Evolutionary conservation across 1,284 basidiomycete genomes (phyloP), one percentile per base, ranked within the genome.

Genomic region (Pseudozyma sp.): DNA sequence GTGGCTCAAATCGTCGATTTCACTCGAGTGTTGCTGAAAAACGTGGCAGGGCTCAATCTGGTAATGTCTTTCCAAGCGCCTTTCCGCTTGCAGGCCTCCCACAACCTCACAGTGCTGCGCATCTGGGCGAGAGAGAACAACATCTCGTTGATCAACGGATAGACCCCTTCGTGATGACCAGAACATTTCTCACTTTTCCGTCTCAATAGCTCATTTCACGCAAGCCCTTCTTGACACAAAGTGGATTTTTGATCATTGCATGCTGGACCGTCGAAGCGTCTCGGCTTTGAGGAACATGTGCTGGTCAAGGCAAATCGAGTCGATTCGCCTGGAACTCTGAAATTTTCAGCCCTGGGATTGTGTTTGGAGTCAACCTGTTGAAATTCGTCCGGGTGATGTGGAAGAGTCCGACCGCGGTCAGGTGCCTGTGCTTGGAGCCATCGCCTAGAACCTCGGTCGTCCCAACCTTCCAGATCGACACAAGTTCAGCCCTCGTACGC

Each of bases 1-100:
- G 62, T 55, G 6, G 17, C 50, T 8, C 50, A 48, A 33, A 57
- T 65, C 9, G 53, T 39, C 17, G 51, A 65, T 7, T 58, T 47
- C 5, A 50, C 44, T 14, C 31, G 54, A 19, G n/a, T 16, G 9
- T 6, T 58, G 24, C 40, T 65, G 2, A 45, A 40, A 9, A 30
- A 16, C 2, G 46, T 50, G 0, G 24, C 31, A n/a, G 51, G 51
- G 11, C 46, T 58, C 29, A 39, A 48, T 2, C 9, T 65, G 2
- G 54, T 54, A 6, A 17, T 35, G 17, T 58, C 55, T 17, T 65
- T 65, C 29, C 50, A 65, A 16, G 62, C 31, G 16, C 62, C 62
- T 4, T 14, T 65, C 14, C 16, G 13, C 29, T 9, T 19, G 1
- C 62, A 58, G 29, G 16, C 30, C 0, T n/a, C 33, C 0, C 40